Conservation (phyloP, 2,329 filamentous ascomycete species). For the Drechslerella coelobrocha region DNA sequence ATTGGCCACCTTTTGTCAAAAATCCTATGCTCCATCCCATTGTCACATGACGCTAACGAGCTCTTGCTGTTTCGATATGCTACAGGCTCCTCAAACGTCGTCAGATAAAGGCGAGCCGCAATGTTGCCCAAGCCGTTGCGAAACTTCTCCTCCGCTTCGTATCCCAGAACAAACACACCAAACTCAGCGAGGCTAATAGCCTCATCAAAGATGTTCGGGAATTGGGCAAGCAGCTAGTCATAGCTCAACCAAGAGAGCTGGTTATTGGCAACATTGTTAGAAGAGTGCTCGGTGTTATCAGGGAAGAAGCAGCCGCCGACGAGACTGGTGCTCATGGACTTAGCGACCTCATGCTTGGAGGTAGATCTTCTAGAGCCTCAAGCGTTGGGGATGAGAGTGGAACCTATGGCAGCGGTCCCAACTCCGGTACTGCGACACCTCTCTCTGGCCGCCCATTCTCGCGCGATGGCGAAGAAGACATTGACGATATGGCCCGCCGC, state of each 20-base stretch:
- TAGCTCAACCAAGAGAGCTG: conserved; percentile 87
- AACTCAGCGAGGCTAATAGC: conserved; percentile 76
- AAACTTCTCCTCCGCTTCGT: conserved; percentile 88
- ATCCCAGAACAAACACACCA: conserved; percentile 68
- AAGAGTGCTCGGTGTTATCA: conserved; percentile 85
- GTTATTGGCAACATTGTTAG: conserved; percentile 94
- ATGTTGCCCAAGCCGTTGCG: conserved; percentile 89
- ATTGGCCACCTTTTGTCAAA: neutral
- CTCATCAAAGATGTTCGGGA: conserved; percentile 81
- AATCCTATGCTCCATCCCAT: neutral
- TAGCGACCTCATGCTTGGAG: conserved; percentile 26
- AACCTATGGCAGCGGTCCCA: conserved; percentile 19
- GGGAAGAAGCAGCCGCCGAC: conserved; percentile 86
- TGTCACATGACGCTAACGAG: conserved; percentile 42
- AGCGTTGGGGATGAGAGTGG: conserved; percentile 41
- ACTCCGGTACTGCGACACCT: conserved; percentile 36
- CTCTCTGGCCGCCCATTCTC: conserved; percentile 40
- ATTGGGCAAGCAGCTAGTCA: conserved; percentile 77
- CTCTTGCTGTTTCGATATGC: no score
- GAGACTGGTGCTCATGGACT: conserved; percentile 56
- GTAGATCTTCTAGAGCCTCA: conserved; percentile 36
- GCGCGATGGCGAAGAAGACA: conserved; percentile 43
- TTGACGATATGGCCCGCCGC: conserved; percentile 28
- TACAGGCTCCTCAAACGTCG: conserved; percentile 82
- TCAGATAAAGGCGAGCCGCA: conserved; percentile 85